Percentiles rank a stretch among this genome's conserved stretches.
These are phyloP conservation scores for Aspergillus fumigatiaffinis DNA, from an alignment of 2,329 filamentous ascomycete species.

Conservation along the genomic window DNA sequence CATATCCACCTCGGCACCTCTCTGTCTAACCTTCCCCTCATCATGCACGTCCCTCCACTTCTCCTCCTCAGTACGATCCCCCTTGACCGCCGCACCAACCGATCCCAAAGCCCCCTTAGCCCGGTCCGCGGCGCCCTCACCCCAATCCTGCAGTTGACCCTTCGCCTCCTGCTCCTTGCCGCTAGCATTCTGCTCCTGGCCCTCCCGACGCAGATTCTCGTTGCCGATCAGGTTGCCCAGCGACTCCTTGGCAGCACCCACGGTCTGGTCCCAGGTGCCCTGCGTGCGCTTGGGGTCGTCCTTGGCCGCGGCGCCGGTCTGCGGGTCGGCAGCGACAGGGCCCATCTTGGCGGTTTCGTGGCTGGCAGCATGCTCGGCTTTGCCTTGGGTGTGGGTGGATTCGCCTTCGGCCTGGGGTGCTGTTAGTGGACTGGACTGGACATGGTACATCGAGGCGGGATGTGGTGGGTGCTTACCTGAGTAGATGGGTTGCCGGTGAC, in stretches of 20 bases:
- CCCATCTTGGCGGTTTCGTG: slow-evolving; percentile 73
- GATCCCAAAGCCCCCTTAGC: slow-evolving; percentile 67
- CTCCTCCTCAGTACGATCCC: slow-evolving; percentile 62
- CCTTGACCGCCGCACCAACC: slow-evolving; percentile 67
- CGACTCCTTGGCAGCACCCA: slow-evolving; percentile 80
- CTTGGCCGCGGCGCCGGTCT: slow-evolving; percentile 64
- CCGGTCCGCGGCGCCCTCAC: slow-evolving; percentile 63
- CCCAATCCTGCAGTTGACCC: slow-evolving; percentile 73
- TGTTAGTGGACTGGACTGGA: slow-evolving; percentile 21
- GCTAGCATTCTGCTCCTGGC: slow-evolving; percentile 71
- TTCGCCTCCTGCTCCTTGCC: slow-evolving; percentile 79
- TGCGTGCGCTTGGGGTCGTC: slow-evolving; percentile 69
- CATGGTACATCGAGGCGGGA: not conserved
- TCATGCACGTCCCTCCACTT: slow-evolving; percentile 70
- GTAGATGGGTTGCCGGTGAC: slow-evolving; percentile 70
- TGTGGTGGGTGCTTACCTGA: slow-evolving; percentile 44
- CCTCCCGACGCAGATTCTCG: slow-evolving; percentile 69
- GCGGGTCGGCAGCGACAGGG: slow-evolving; percentile 61
- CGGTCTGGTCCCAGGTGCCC: slow-evolving; percentile 81
- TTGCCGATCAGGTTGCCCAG: slow-evolving; percentile 71
- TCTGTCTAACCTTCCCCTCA: slow-evolving; percentile 76
- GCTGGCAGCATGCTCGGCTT: slow-evolving; percentile 67
- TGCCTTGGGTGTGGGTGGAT: slow-evolving; percentile 61
- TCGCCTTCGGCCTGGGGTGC: slow-evolving; percentile 63
- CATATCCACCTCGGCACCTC: slow-evolving; percentile 77